phyloP scores from a whole-genome alignment of 2,329 filamentous ascomycete species.

The Cladosporium sphaerospermum region DNA sequence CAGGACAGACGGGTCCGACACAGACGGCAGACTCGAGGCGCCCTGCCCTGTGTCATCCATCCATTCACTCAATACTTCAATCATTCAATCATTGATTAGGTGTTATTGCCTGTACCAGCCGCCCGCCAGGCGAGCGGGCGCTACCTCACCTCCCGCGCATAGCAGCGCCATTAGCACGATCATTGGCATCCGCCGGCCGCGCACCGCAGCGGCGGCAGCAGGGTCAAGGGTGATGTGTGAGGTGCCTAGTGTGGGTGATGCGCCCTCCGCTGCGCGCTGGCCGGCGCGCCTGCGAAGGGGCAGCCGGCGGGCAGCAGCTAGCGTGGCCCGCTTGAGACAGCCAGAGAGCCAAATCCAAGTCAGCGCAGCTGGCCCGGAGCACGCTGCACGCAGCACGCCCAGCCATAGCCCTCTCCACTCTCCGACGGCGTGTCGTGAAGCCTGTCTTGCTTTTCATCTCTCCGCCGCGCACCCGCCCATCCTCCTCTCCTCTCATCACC shows the following conservation, averaged over 20 bases:
- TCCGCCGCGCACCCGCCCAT: slow-evolving; percentile 2
- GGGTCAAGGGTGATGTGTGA: slow-evolving; percentile 4
- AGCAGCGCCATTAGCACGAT: too few relatives aligned
- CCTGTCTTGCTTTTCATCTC: slow-evolving; percentile 7
- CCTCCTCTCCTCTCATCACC: slow-evolving; percentile 9
- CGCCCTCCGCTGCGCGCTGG: too few relatives aligned
- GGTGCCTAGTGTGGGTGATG: background rate
- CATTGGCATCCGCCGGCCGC: background rate
- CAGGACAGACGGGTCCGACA: too few relatives aligned
- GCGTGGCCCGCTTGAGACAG: slow-evolving; percentile 3
- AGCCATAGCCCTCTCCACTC: slow-evolving; percentile 10
- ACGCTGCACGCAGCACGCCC: background rate
- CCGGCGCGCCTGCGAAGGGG: background rate
- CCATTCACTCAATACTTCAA: too few relatives aligned
- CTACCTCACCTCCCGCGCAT: too few relatives aligned
- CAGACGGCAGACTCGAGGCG: too few relatives aligned
- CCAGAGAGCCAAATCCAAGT: background rate
- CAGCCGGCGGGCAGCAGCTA: background rate
- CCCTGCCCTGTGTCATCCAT: too few relatives aligned
- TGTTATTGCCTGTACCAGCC: too few relatives aligned
- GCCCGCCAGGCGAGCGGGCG: too few relatives aligned
- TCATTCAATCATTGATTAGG: too few relatives aligned
- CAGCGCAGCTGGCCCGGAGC: background rate
- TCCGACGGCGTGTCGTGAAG: slow-evolving; percentile 8
- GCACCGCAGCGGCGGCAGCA: slow-evolving; percentile 10